Base-by-base conservation (phyloP, 768 basidiomycete genomes). In the Kwoniella dendrophila region DNA sequence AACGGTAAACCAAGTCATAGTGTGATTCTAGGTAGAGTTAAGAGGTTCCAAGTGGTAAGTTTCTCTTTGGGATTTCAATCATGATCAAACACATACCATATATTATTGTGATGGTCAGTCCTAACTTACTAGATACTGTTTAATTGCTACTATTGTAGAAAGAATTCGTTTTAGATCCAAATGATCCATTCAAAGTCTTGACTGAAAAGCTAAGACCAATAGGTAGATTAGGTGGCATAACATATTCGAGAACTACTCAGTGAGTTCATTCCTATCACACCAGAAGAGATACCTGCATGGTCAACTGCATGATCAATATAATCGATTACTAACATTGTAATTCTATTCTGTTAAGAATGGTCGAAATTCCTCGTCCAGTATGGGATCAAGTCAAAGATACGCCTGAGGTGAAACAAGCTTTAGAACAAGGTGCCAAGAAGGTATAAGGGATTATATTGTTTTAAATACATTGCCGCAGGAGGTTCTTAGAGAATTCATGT, bases 151-250 rank as follows among this genome's bases (percentile, higher is more conserved):
- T 27, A 26, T 22, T 8, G 41, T 56, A 67, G 73, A 74, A 70
- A 64, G 74, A 73, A 54, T 67, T 50, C 49, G 64, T 76, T 3
- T 54, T 74, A 18, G 75, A 78, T 44, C 56, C 62, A 2, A 55
- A 66, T 18, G 72, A 75, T 43, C 56, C 63, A 3, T 56, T 73
- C 54, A 70, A 66, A 55, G 52, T 78, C 7, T 1, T 73, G 40
- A 55, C 68, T 5, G 76, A 78, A 55, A 70, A 74, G 50, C 59
- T 78, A 10, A 64, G 67, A 45, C 73, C 77, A 1, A 69, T 81
- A 0, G 69, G 68, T 0, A 81, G 88, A 43, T 77, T 89, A 33
- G 87, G 85, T 33, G 86, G 84, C 10, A 80, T 78, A 32, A 81
- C 80, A 18, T 76, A 76, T 40, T 59, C 55, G 8, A 48, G 69